phyloP scores from a whole-genome alignment of 2,329 filamentous ascomycete species.

The Neobulgaria alba region DNA sequence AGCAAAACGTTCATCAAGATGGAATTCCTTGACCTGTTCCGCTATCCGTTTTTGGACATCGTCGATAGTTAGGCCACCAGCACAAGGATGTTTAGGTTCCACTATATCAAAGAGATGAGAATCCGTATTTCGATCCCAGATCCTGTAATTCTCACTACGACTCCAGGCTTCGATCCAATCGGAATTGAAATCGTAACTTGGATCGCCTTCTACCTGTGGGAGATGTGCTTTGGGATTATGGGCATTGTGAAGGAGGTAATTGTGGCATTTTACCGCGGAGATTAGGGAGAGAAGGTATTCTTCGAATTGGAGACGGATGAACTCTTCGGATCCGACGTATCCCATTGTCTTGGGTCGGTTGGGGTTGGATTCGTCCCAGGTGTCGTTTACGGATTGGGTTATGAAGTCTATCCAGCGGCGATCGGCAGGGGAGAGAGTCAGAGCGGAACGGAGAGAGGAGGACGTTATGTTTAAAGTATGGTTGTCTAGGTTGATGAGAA shows the following conservation, averaged over 20 bases:
- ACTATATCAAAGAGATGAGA: constrained; percentile 89
- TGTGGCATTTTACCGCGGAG: constrained; percentile 82
- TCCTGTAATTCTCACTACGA: constrained; percentile 79
- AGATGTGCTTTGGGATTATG: constrained; percentile 53
- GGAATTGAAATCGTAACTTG: constrained; percentile 69
- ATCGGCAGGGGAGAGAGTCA: constrained; percentile 76
- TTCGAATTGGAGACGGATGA: constrained; percentile 94
- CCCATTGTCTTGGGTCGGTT: constrained; percentile 87
- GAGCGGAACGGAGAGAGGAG: constrained; percentile 62
- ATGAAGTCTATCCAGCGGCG: constrained; percentile 95
- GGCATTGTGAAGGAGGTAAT: constrained; percentile 46
- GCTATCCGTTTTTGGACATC: constrained; percentile 86
- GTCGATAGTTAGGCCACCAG: constrained; percentile 85
- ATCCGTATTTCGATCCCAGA: constrained; percentile 76
- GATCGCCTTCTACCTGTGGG: constrained; percentile 69
- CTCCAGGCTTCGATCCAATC: constrained; percentile 88
- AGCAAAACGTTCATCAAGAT: constrained; percentile 83
- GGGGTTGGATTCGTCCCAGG: constrained; percentile 91
- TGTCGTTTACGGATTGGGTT: constrained; percentile 87
- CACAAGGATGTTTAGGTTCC: constrained; percentile 86
- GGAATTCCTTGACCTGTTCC: constrained; percentile 87
- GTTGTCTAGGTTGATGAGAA: constrained; percentile 93
- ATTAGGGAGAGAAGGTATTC: constrained; percentile 88
- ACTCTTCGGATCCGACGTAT: constrained; percentile 92
- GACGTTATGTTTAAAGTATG: constrained; percentile 78